These are phyloP conservation scores for Colletotrichum sp. DNA, from an alignment of 2,329 filamentous ascomycete species.

Conservation along the genomic window DNA sequence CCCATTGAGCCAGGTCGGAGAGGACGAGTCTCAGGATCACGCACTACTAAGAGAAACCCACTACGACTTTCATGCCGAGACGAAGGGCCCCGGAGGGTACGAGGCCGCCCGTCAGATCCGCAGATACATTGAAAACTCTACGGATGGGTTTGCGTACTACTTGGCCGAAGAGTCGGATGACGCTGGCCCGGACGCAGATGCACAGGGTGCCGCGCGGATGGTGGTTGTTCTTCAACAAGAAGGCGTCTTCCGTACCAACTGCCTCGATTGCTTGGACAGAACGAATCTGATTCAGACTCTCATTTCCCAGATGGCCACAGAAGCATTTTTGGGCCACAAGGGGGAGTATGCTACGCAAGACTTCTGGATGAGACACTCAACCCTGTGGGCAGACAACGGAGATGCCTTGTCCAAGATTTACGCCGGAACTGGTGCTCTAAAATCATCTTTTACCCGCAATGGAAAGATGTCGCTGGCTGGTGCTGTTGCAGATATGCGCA, in stretches of 20 bases:
- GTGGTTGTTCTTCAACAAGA: conserved; percentile 87
- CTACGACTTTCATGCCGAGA: conserved; percentile 97
- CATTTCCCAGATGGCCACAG: conserved; percentile 90
- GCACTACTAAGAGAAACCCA: conserved; percentile 81
- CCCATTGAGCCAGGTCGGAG: conserved; percentile 67
- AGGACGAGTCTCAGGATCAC: conserved; percentile 67
- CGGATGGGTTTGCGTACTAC: conserved; percentile 92
- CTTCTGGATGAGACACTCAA: conserved; percentile 92
- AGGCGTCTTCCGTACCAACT: conserved; percentile 95
- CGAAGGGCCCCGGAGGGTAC: conserved; percentile 83
- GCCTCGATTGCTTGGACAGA: conserved; percentile 91
- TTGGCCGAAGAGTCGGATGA: conserved; percentile 76
- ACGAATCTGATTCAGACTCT: conserved; percentile 97
- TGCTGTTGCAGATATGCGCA: conserved; percentile 91
- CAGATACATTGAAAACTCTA: conserved; percentile 76
- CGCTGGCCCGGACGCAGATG: conserved; percentile 39
- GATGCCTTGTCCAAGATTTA: conserved; percentile 95
- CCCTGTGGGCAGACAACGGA: conserved; percentile 96
- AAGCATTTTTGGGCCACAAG: conserved; percentile 79
- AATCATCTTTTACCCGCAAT: conserved; percentile 91
- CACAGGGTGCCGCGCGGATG: conserved; percentile 47
- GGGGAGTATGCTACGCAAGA: conserved; percentile 74
- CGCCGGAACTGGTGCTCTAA: conserved; percentile 92
- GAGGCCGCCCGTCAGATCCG: conserved; percentile 88
- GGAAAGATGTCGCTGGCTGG: conserved; percentile 97